These are phyloP conservation scores for Auxenochlorella pyrenoidosa DNA, from an alignment of 139 green algal genomes.

Conservation along the genomic window DNA sequence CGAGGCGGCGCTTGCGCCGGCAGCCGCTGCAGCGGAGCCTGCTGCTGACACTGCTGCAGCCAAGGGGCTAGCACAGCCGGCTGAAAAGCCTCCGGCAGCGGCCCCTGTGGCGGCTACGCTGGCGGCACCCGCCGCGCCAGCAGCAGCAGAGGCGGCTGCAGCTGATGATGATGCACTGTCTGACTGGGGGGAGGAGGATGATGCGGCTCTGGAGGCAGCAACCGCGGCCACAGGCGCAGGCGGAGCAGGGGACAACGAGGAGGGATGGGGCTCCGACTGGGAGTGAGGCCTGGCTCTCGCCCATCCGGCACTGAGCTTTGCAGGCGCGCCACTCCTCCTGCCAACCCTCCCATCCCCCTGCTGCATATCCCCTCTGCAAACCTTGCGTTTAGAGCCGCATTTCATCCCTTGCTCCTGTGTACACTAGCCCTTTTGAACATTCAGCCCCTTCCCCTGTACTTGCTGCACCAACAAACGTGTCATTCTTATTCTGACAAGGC, in stretches of 20 bases:
- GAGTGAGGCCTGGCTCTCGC: background rate
- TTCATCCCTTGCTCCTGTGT: background rate
- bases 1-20: background rate
- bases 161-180: conserved; percentile 5
- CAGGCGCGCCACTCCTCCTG: background rate
- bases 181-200: conserved; percentile 26
- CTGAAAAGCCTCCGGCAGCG: background rate
- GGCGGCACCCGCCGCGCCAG: background rate
- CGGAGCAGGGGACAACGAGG: background rate
- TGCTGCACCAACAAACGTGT: no score
- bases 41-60: background rate
- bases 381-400: background rate
- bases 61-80: background rate
- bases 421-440: background rate
- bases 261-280: conserved; percentile 15
- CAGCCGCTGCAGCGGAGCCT: background rate
- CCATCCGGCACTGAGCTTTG: background rate
- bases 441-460: no score
- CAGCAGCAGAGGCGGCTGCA: background rate
- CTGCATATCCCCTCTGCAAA: background rate
- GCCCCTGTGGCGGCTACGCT: background rate
- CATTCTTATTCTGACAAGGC: no score
- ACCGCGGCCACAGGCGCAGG: background rate
- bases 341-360: background rate
- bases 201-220: conserved; percentile 7